Percentiles rank a stretch among this genome's conserved stretches.
phyloP scores from a whole-genome alignment of 495 filamentous ascomycete genomes.

The Hypoxylon lienhwacheense region DNA sequence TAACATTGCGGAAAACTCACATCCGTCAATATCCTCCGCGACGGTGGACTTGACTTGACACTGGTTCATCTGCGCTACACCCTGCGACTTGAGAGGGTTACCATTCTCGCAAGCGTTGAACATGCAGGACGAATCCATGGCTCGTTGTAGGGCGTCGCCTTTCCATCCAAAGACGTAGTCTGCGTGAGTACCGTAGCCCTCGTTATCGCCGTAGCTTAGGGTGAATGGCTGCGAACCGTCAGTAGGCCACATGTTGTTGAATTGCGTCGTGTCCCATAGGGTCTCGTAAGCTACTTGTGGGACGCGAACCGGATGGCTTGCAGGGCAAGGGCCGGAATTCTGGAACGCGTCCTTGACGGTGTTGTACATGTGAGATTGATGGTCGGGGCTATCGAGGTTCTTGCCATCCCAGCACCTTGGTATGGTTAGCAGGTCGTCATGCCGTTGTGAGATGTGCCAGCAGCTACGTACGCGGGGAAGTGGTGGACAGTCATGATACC shows the following conservation, averaged over 20 bases:
- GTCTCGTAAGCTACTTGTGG: conserved; percentile 57
- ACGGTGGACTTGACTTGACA: conserved; percentile 48
- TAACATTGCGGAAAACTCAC: conserved; percentile 40
- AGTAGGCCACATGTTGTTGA: conserved; percentile 51
- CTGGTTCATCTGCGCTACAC: conserved; percentile 46
- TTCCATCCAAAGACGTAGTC: conserved; percentile 55
- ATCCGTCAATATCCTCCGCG: conserved; percentile 49
- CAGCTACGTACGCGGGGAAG: conserved; percentile 50
- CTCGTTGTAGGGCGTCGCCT: conserved; percentile 46
- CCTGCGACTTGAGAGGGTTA: conserved; percentile 51
- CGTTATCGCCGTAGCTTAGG: conserved; percentile 48
- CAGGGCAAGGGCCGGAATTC: conserved; percentile 50
- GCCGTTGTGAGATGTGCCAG: not conserved
- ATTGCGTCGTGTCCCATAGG: conserved; percentile 53
- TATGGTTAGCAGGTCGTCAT: conserved; percentile 9
- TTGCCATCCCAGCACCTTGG: conserved; percentile 59
- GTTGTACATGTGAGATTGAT: conserved; percentile 58
- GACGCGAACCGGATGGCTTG: conserved; percentile 52
- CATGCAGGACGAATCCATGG: conserved; percentile 51
- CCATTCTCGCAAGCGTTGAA: conserved; percentile 50
- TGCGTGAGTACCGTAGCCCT: conserved; percentile 51
- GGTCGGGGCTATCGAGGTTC: conserved; percentile 60
- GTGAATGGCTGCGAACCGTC: conserved; percentile 52
- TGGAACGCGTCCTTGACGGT: conserved; percentile 51
- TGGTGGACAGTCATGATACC: conserved; percentile 59